Evolutionary conservation across 2,329 filamentous ascomycete species (phyloP).

Genomic region (Xylariaceae sp.): DNA sequence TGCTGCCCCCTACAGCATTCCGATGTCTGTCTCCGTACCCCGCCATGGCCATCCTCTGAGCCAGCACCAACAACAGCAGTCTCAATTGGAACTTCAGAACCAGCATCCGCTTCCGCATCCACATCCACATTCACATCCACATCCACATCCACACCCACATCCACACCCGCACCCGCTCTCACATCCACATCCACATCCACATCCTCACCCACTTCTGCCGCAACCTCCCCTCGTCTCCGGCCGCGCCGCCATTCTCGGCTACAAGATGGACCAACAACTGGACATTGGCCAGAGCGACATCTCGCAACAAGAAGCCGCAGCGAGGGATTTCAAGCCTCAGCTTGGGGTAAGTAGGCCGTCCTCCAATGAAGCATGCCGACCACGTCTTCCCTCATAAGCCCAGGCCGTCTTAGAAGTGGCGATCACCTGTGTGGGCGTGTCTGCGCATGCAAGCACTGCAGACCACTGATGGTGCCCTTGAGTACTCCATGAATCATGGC

Average conservation of each 20-base stretch:
- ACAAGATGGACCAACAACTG: constrained; percentile 39
- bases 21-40: not conserved
- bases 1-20: constrained; percentile 7
- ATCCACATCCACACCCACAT: not conserved
- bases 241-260: constrained; percentile 12
- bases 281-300: constrained; percentile 39
- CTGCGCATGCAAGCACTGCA: not conserved
- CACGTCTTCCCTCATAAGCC: not conserved
- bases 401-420: not conserved
- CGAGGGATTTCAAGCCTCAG: constrained; percentile 55
- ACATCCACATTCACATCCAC: not conserved
- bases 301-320: constrained; percentile 57
- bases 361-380: constrained; percentile 1
- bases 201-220: constrained; percentile 7
- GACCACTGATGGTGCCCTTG: not conserved
- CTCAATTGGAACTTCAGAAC: constrained; percentile 5
- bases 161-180: constrained; percentile 7
- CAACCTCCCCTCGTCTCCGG: constrained; percentile 11
- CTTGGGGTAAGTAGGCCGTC: constrained; percentile 44
- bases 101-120: constrained; percentile 11
- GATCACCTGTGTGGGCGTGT: not conserved
- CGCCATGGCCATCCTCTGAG: constrained; percentile 10
- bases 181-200: constrained; percentile 1
- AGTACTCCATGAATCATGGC: constrained; percentile 1
- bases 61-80: constrained; percentile 1